Evolutionary conservation across 208 protist genomes (phyloP).

Genomic region (Kentomonas sorsogonicus): DNA sequence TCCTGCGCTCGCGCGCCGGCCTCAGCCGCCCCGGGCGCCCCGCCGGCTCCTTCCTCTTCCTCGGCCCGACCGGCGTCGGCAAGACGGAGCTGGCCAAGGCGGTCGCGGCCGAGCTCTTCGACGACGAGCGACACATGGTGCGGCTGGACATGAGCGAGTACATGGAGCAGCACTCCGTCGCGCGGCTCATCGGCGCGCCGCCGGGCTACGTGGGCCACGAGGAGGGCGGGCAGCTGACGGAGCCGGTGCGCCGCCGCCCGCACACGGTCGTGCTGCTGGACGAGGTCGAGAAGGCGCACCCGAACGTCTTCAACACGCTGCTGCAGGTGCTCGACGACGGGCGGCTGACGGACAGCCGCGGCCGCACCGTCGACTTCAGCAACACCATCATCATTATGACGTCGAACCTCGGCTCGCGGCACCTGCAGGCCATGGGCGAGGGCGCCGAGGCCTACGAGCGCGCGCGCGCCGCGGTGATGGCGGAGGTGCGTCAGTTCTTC

Average conservation of each 20-base stretch:
- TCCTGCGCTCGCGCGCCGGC: slow-evolving; percentile 94
- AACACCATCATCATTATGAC: slow-evolving; percentile 99
- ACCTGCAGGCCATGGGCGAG: slow-evolving; percentile 65
- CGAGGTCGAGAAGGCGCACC: slow-evolving; percentile 99
- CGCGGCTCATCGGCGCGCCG: slow-evolving; percentile 96
- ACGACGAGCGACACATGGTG: slow-evolving; percentile 95
- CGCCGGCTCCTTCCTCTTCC: slow-evolving; percentile 95
- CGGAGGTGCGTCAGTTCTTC: slow-evolving; percentile 85
- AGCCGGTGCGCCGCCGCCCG: slow-evolving; percentile 96
- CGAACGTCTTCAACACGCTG: slow-evolving; percentile 95
- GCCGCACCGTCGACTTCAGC: slow-evolving; percentile 95
- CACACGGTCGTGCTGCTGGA: slow-evolving; percentile 98
- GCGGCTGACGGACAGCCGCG: slow-evolving; percentile 96
- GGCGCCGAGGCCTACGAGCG: slow-evolving; percentile 38
- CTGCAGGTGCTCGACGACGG: slow-evolving; percentile 99
- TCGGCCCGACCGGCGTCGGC: slow-evolving; percentile 94
- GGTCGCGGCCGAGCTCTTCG: slow-evolving; percentile 94
- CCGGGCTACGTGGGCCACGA: slow-evolving; percentile 99
- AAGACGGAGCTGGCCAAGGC: slow-evolving; percentile 97
- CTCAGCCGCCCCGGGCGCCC: slow-evolving; percentile 88
- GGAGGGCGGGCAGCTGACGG: slow-evolving; percentile 97
- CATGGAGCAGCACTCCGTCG: slow-evolving; percentile 95
- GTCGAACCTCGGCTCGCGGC: slow-evolving; percentile 92
- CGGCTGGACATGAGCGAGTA: slow-evolving; percentile 99
- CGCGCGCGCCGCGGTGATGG: slow-evolving; percentile 80